These are phyloP conservation scores for Boletus subcaerulescens DNA, from an alignment of 768 basidiomycete genomes.

Conservation along the genomic window DNA sequence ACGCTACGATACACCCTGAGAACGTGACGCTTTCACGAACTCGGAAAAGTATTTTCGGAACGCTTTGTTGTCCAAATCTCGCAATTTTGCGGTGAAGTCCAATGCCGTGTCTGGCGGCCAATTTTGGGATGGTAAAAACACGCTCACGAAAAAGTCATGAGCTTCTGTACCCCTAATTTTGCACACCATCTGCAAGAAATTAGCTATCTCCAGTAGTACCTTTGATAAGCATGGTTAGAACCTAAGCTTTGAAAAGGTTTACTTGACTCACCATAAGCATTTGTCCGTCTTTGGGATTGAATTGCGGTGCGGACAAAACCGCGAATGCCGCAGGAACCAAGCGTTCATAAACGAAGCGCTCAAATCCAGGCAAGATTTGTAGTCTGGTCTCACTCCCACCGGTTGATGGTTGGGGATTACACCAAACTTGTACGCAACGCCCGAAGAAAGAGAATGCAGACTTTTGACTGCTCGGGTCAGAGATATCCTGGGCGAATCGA, in stretches of 20 bases:
- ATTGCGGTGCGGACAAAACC: slow-evolving; percentile 71
- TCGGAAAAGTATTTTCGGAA: slow-evolving; percentile 89
- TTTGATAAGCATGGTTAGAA: slow-evolving; percentile 29
- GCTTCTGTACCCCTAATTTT: slow-evolving; percentile 80
- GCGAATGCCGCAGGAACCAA: slow-evolving; percentile 80
- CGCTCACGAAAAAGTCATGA: slow-evolving; percentile 70
- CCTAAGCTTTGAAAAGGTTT: not conserved
- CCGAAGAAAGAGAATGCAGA: slow-evolving; percentile 78
- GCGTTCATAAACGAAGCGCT: slow-evolving; percentile 86
- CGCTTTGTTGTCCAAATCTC: slow-evolving; percentile 66
- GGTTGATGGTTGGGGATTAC: slow-evolving; percentile 42
- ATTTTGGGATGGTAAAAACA: slow-evolving; percentile 84
- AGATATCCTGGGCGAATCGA: slow-evolving; percentile 66
- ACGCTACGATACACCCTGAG: slow-evolving; percentile 48
- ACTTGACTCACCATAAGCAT: slow-evolving; percentile 63
- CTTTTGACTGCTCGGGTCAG: slow-evolving; percentile 75
- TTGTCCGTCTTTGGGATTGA: slow-evolving; percentile 89
- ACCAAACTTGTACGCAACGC: slow-evolving; percentile 67
- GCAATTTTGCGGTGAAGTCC: slow-evolving; percentile 75
- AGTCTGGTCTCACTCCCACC: slow-evolving; percentile 34
- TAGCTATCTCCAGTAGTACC: slow-evolving; percentile 89
- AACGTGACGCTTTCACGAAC: slow-evolving; percentile 71
- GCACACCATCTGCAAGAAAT: slow-evolving; percentile 74
- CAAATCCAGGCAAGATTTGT: slow-evolving; percentile 77
- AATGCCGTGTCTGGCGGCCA: slow-evolving; percentile 77